phyloP scores from a whole-genome alignment of 768 basidiomycete species.

The Phaeolepiota aurea region DNA sequence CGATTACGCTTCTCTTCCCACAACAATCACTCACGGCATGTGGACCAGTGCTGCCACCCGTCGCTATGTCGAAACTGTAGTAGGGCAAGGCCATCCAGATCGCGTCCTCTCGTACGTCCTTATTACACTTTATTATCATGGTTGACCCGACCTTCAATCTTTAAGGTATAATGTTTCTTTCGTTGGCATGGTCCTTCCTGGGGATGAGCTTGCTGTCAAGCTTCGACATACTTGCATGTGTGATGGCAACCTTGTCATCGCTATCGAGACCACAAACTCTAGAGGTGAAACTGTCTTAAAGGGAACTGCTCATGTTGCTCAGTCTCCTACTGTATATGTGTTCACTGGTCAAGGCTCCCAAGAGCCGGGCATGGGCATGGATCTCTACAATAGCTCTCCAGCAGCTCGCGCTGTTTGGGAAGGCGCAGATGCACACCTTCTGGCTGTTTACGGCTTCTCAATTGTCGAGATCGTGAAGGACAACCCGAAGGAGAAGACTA shows the following conservation, averaged over 20 bases:
- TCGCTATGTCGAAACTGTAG: slow-evolving; percentile 86
- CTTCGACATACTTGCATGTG: slow-evolving; percentile 89
- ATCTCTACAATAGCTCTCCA: slow-evolving; percentile 86
- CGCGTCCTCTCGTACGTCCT: slow-evolving; percentile 84
- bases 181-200: slow-evolving; percentile 94
- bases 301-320: slow-evolving; percentile 89
- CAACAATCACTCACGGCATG: slow-evolving; percentile 96
- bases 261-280: slow-evolving; percentile 77
- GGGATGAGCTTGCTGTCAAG: slow-evolving; percentile 78
- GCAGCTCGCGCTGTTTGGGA: slow-evolving; percentile 98
- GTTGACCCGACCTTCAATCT: slow-evolving; percentile 4
- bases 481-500: slow-evolving; percentile 95
- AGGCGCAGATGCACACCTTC: slow-evolving; percentile 86
- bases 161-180: slow-evolving; percentile 87
- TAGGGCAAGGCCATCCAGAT: slow-evolving; percentile 87
- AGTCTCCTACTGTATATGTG: slow-evolving; percentile 89
- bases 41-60: slow-evolving; percentile 96
- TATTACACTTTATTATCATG: slow-evolving; percentile 4
- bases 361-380: slow-evolving; percentile 99
- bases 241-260: slow-evolving; percentile 88
- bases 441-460: slow-evolving; percentile 95
- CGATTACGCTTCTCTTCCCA: slow-evolving; percentile 84
- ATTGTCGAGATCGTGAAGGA: slow-evolving; percentile 98
- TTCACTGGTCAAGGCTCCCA: slow-evolving; percentile 99
- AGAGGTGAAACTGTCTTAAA: slow-evolving; percentile 87